Conservation (phyloP, 2,329 filamentous ascomycete genomes). For the Claviceps spartinae region DNA sequence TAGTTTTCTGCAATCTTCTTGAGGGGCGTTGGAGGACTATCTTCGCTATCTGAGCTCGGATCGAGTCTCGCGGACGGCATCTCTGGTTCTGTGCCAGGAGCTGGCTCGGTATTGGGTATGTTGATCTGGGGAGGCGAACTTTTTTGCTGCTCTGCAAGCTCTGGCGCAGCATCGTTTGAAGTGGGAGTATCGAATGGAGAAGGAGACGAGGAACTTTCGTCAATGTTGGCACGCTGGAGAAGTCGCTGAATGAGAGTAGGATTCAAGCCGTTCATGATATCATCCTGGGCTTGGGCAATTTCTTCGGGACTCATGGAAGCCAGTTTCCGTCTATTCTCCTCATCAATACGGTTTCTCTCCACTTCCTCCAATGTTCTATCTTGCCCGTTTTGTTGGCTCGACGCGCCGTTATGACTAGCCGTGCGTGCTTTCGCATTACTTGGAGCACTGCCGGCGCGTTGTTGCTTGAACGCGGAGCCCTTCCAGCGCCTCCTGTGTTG, state of each 20-base stretch:
- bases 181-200: constrained; percentile 27
- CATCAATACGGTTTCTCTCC: constrained; percentile 63
- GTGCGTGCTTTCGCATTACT: neutral
- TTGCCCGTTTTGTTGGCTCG: neutral
- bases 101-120: neutral
- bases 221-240: constrained; percentile 61
- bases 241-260: constrained; percentile 65
- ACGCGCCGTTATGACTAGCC: neutral
- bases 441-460: constrained; percentile 13
- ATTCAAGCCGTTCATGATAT: constrained; percentile 67
- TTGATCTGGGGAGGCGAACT: neutral
- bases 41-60: neutral
- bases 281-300: constrained; percentile 66
- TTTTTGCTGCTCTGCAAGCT: neutral
- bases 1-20: constrained; percentile 20
- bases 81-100: neutral
- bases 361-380: constrained; percentile 25
- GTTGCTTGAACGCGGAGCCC: constrained; percentile 67
- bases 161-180: neutral
- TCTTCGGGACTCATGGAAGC: constrained; percentile 68
- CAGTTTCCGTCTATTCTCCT: constrained; percentile 64
- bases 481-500: constrained; percentile 65
- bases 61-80: neutral
- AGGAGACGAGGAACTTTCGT: constrained; percentile 35
- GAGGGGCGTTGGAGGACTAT: neutral